A percentile compares a stretch with the other conserved stretches of the same genome.
Conservation (phyloP, 208 protist species). For the Acanthamoeba sp. region DNA sequence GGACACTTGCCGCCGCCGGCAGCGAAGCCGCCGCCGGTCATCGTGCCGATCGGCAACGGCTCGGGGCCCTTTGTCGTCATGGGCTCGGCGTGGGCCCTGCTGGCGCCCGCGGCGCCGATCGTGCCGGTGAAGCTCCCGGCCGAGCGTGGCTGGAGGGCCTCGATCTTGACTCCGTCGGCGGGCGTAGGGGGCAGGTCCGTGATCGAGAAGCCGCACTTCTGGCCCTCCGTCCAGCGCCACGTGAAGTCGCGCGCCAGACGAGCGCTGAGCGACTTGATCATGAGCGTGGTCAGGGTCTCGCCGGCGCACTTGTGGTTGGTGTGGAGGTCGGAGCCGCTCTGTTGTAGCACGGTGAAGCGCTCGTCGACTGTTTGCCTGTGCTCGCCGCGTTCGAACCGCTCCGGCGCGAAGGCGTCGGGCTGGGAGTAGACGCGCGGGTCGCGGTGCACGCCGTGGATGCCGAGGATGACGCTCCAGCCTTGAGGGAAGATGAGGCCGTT, state of each 20-base stretch:
- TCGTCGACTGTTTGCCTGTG: neutral
- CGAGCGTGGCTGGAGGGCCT: neutral
- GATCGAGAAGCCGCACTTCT: neutral
- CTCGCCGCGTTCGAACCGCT: neutral
- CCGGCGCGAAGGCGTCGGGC: neutral
- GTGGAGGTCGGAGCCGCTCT: constrained; percentile 19
- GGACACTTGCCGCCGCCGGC: neutral
- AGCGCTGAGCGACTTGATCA: constrained; percentile 13
- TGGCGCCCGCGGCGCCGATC: neutral
- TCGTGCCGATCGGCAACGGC: constrained; percentile 13
- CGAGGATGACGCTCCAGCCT: neutral
- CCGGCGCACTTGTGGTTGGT: constrained; percentile 51
- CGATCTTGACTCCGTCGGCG: neutral
- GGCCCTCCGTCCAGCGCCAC: neutral
- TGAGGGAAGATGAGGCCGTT: constrained; percentile 35
- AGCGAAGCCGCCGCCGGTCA: neutral
- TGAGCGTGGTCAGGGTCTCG: constrained; percentile 41
- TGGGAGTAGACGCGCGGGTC: constrained; percentile 48
- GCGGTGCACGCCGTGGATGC: constrained; percentile 30
- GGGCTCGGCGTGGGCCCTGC: neutral
- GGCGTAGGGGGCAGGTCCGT: neutral
- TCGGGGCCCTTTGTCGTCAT: neutral
- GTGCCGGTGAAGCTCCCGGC: neutral
- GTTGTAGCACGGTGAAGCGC: constrained; percentile 21
- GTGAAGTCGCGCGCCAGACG: constrained; percentile 16